Conservation (phyloP, 371 early-diverging fungal genomes). For the Syncephalis plumigaleata region DNA sequence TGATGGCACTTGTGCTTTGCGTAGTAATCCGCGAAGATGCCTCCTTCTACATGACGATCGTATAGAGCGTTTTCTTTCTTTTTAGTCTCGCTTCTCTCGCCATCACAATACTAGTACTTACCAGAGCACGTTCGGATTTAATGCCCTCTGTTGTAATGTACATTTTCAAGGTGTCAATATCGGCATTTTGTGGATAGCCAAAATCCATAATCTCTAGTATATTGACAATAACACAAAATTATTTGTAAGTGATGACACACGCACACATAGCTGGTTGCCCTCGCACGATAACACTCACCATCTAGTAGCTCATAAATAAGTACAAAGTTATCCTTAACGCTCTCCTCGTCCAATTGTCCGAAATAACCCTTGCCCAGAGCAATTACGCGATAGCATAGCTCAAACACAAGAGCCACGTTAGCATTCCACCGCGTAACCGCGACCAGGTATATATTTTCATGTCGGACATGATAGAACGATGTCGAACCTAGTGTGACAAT, state of each 20-base stretch:
- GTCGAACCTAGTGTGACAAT: constrained; percentile 77
- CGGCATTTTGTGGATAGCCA: constrained; percentile 83
- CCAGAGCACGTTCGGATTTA: constrained; percentile 51
- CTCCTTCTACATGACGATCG: constrained; percentile 15
- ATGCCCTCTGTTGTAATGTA: constrained; percentile 81
- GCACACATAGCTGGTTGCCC: too few species aligned
- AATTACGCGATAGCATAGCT: constrained; percentile 64
- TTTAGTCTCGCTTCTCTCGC: not conserved
- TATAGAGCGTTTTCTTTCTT: too few species aligned
- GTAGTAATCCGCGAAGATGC: constrained; percentile 71
- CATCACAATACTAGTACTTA: constrained; percentile 6
- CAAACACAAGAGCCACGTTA: constrained; percentile 70
- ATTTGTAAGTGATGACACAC: not conserved
- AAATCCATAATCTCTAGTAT: constrained; percentile 74
- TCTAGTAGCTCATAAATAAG: constrained; percentile 81
- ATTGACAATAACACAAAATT: not conserved
- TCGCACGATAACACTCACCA: constrained; percentile 26
- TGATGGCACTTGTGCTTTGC: constrained; percentile 79
- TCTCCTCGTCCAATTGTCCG: constrained; percentile 76
- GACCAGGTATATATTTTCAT: constrained; percentile 78
- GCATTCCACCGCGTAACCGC: constrained; percentile 71
- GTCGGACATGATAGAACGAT: constrained; percentile 74
- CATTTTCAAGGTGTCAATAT: constrained; percentile 71
- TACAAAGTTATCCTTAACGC: constrained; percentile 80
- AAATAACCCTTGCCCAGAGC: constrained; percentile 65